Base-by-base conservation (phyloP, 805 yeast species). In the Candida tibetensis region DNA sequence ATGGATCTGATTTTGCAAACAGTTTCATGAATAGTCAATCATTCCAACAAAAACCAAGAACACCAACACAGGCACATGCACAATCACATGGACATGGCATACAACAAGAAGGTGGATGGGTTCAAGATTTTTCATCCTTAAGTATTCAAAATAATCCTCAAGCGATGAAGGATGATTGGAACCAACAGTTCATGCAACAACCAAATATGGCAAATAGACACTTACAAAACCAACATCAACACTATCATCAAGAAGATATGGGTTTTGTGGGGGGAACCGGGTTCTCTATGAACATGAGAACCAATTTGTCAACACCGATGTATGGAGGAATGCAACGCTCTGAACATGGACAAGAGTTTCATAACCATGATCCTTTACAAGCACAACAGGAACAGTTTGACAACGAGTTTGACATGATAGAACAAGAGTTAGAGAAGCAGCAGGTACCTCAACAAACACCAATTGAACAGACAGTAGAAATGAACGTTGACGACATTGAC, bases 391-490 rank as follows among this genome's bases (percentile, higher is more conserved):
- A 52, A 27, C 49, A 46, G 18, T 55, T 63, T 17, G 64, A 58
- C 15, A 45, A 48, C 21, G 61, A 66, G 31, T 66, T 68, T 42
- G 66, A 58, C 29, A 47, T 54, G 44, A 32, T 67, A 13, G 70
- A 63, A 36, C 48, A 44, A 32, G 69, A 64, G 30, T 39, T 61
- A 40, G 46, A 30, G 47, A 47, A 36, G 12, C 36, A 28, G 37
- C 18, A 14, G 42, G 41, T 17, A 27, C 21, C 30, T 23, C 35
- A 27, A 33, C 18, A 29, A 18, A n/a, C 15, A 23, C 34, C 26
- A n/a, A 37, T 13, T 4, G 39, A 38, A 8, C 34, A 30, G 25
- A 27, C 36, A 6, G 39, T 14, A 2, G 30, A 30, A 27, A 21
- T 26, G 27, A 34, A 7, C 41, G 32, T 15, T 4, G 31, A 43